Evolutionary conservation across 768 basidiomycete species (phyloP).

Genomic region (Pholiota molesta): DNA sequence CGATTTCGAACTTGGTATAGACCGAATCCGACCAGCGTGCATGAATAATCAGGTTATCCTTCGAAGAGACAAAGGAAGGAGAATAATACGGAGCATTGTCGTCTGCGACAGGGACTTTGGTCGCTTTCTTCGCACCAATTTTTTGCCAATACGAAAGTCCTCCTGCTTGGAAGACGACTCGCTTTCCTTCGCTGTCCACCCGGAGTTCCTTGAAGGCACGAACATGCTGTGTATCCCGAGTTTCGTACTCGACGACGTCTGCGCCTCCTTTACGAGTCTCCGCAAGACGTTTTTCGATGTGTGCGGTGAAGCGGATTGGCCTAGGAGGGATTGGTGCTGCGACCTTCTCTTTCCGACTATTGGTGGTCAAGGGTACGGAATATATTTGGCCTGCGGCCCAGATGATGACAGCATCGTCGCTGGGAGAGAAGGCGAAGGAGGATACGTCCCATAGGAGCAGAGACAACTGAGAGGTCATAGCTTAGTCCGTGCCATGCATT

Average conservation of each 20-base stretch:
- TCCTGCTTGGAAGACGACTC: conserved; percentile 68
- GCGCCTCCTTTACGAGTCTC: conserved; percentile 54
- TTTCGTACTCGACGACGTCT: conserved; percentile 57
- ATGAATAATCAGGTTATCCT: conserved; percentile 57
- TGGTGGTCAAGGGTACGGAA: conserved; percentile 57
- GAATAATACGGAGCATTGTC: conserved; percentile 61
- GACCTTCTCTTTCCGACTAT: conserved; percentile 55
- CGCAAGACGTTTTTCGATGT: conserved; percentile 65
- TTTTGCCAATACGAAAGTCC: conserved; percentile 58
- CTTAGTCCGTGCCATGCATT: conserved; percentile 71
- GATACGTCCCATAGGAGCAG: conserved; percentile 81
- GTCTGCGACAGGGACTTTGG: conserved; percentile 52
- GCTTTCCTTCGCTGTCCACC: conserved; percentile 54
- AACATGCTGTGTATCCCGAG: conserved; percentile 55
- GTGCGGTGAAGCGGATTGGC: conserved; percentile 61
- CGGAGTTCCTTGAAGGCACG: conserved; percentile 64
- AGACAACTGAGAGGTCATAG: conserved; percentile 65
- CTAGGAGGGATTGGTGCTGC: conserved; percentile 40
- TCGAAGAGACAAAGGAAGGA: conserved; percentile 61
- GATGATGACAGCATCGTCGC: conserved; percentile 62
- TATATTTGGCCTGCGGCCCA: conserved; percentile 78
- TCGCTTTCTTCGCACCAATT: conserved; percentile 33
- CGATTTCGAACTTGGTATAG: conserved; percentile 69
- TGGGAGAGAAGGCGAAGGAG: conserved; percentile 72
- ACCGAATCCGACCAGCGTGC: conserved; percentile 67